Evolutionary conservation across 352 stramenopile species (phyloP).

Genomic region (Phytophthora vignae): DNA sequence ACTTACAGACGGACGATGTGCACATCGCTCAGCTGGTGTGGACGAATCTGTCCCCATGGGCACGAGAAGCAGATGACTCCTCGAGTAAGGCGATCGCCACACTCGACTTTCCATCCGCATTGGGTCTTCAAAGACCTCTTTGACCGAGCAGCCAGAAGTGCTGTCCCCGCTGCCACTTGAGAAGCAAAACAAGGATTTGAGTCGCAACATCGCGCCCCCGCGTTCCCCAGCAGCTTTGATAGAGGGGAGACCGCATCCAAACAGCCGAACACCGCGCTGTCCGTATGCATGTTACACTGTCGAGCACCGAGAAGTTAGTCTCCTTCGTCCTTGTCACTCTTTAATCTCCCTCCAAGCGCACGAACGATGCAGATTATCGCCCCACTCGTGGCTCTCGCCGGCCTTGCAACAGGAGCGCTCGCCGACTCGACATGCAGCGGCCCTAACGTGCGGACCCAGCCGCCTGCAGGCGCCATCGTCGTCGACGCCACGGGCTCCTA

Average conservation of each 20-base stretch:
- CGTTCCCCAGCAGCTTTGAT: neutral
- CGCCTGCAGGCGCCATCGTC: constrained; percentile 25
- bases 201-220: constrained; percentile 4
- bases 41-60: neutral
- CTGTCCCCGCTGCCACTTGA: constrained; percentile 29
- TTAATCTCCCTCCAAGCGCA: constrained; percentile 12
- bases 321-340: constrained; percentile 7
- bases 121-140: no score
- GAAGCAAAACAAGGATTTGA: constrained; percentile 19
- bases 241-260: neutral
- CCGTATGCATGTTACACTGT: constrained; percentile 1
- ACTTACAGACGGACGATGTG: neutral
- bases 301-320: constrained; percentile 9
- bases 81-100: neutral
- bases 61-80: neutral
- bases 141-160: constrained; percentile 10
- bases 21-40: constrained; percentile 8
- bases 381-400: constrained; percentile 24
- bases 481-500: constrained; percentile 31
- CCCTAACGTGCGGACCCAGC: constrained; percentile 22
- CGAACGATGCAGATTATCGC: constrained; percentile 26
- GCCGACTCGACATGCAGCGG: constrained; percentile 19
- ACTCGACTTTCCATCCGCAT: neutral
- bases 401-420: constrained; percentile 17
- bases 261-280: neutral